Evolutionary conservation across 2,329 filamentous ascomycete genomes (phyloP), one percentile per base, ranked within the genome.

Genomic region (Didymosphaeria variabile): DNA sequence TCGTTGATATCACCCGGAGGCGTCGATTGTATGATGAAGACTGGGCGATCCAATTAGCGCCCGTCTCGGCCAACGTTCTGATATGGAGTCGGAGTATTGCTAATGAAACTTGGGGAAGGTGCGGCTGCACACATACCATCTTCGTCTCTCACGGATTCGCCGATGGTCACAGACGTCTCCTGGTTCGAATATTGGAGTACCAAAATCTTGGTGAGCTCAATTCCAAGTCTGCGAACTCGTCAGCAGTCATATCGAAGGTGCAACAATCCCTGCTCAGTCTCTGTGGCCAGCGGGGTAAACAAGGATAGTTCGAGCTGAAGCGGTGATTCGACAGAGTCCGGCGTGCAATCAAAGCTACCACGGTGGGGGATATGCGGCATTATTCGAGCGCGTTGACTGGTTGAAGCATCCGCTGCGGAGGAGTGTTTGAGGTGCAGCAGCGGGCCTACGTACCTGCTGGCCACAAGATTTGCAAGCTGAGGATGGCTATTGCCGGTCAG

Each of bases 1-100:
- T 98, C 94, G 81, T 99, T 99, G 83, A 98, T 96, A 77, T 97
- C 94, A 77, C 94, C 94, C 1, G 94, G 94, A 44, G 92, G 90
- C 51, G 95, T 97, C 26, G 94, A 97, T 81, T 98, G 94, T 62
- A 98, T 85, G 72, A 98, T 97, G 83, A 97, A 98, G 76, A 97
- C 94, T 88, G 71, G 34, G 42, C 55, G 40, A 56, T 36, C 55
- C 49, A 31, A 69, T 77, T 64, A 77, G 71, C 63, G 19, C 19
- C 19, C 19, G 19, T 13, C 12, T 21, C 1, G 7, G 40, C 9
- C 19, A 13, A 45, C 9, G 42, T 23, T 45, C 9, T 9, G 42
- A 49, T 38, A 31, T 47, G 19, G 34, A 45, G 40, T 38, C 51
- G 38, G 42, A 38, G 32, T 15, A 32, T 12, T 31, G 21, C 46